Conservation (phyloP, 1,284 basidiomycete genomes). For the Puccinia sorghi region DNA sequence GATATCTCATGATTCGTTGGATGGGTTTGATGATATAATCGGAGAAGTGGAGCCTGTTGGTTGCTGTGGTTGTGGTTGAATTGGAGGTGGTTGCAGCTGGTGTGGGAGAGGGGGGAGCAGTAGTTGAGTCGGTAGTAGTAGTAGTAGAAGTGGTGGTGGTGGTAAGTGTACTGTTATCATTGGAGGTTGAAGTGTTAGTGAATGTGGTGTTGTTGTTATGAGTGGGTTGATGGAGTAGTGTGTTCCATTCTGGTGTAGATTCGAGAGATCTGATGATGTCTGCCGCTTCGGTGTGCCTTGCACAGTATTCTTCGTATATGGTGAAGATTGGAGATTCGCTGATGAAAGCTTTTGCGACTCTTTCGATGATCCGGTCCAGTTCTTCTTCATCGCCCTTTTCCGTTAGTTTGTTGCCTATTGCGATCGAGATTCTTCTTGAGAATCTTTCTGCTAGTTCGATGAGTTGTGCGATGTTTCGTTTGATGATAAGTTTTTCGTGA, state of each 20-base stretch:
- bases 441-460: conserved; percentile 47
- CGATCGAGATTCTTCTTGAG: conserved; percentile 33
- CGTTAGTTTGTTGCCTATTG: conserved; percentile 10
- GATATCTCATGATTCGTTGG: conserved; percentile 57
- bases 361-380: conserved; percentile 61
- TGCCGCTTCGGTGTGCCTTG: conserved; percentile 75
- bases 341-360: conserved; percentile 68
- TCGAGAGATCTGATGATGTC: conserved; percentile 70
- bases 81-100: not conserved
- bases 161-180: not conserved
- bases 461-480: conserved; percentile 42
- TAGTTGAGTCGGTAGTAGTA: not conserved
- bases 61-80: not conserved
- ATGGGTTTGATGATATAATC: conserved; percentile 57
- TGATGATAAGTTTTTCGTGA: conserved; percentile 35
- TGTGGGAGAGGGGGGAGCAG: too few relatives aligned
- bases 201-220: conserved; percentile 13
- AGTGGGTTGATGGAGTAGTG: conserved; percentile 65
- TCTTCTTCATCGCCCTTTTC: conserved; percentile 40
- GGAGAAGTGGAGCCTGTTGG: conserved; percentile 52
- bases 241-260: conserved; percentile 69
- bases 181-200: conserved; percentile 35
- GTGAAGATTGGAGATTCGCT: conserved; percentile 70
- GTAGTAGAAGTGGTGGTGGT: conserved; percentile 3
- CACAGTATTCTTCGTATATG: conserved; percentile 78